A percentile compares a stretch with the other conserved stretches of the same genome.
Evolutionary conservation across 2,329 filamentous ascomycete genomes (phyloP).

Genomic region (Drechslerella coelobrocha): DNA sequence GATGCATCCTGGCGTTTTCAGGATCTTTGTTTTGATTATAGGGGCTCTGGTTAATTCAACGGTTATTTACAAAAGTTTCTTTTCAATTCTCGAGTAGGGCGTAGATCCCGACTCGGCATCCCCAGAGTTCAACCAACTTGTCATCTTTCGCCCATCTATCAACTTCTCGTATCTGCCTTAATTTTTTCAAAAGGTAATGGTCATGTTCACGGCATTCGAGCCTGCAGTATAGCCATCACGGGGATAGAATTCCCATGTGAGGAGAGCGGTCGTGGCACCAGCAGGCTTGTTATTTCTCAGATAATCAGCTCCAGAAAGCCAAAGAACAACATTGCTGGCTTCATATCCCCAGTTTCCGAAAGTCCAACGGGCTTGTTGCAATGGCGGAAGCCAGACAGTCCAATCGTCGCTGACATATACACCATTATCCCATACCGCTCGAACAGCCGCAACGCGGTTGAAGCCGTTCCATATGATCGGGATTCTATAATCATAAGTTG

Average conservation of each 20-base stretch:
- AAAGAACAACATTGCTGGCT: slow-evolving; percentile 32
- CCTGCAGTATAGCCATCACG: slow-evolving; percentile 25
- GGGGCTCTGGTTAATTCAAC: too few species aligned
- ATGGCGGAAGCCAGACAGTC: slow-evolving; percentile 64
- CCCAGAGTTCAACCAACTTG: too few species aligned
- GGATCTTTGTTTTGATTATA: too few species aligned
- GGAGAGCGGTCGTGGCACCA: slow-evolving; percentile 20
- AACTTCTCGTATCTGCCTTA: too few species aligned
- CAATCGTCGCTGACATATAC: slow-evolving; percentile 65
- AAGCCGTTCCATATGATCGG: slow-evolving; percentile 63
- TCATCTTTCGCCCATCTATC: too few species aligned
- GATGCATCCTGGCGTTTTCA: too few species aligned
- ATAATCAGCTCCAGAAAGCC: slow-evolving; percentile 19
- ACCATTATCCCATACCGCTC: slow-evolving; percentile 63
- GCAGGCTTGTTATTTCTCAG: slow-evolving; percentile 42
- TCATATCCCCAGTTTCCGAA: slow-evolving; percentile 54
- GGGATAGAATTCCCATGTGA: slow-evolving; percentile 39
- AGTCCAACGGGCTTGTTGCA: slow-evolving; percentile 61
- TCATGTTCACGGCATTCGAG: slow-evolving; percentile 33
- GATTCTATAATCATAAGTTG: slow-evolving; percentile 60
- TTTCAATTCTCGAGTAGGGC: too few species aligned
- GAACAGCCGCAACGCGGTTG: slow-evolving; percentile 63
- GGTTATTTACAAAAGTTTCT: too few species aligned
- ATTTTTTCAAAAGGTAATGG: too few species aligned
- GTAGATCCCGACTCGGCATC: too few species aligned